phyloP scores from a whole-genome alignment of 2,329 filamentous ascomycete species.

The Ceratocystis lukuohia region DNA sequence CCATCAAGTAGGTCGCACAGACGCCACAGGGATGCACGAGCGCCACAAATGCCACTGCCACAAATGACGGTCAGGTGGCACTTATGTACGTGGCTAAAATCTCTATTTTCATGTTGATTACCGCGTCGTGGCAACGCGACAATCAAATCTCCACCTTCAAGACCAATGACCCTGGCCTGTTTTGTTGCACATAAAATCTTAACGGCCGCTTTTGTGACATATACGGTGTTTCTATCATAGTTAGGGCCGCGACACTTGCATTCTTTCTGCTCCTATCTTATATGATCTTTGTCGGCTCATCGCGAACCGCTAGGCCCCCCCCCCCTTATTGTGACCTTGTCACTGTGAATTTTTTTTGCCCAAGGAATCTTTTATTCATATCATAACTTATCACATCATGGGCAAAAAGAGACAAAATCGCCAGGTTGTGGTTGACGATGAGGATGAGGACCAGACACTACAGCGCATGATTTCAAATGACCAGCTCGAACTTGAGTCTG shows the following conservation, averaged over 20 bases:
- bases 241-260: no score
- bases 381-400: not conserved
- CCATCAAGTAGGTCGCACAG: not conserved
- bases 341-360: not conserved
- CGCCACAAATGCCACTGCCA: not conserved
- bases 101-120: not conserved
- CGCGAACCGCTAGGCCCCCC: no score
- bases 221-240: no score
- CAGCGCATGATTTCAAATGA: constrained; percentile 5
- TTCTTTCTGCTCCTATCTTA: no score
- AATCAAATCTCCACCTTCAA: not conserved
- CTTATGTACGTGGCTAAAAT: not conserved
- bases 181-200: not conserved
- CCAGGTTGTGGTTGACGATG: not conserved
- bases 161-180: no score
- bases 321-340: no score
- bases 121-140: not conserved
- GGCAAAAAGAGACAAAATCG: not conserved
- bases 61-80: no score
- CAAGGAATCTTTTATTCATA: not conserved
- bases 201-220: no score
- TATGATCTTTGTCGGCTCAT: no score
- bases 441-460: not conserved
- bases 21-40: not conserved
- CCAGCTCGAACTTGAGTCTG: not conserved